phyloP scores from a whole-genome alignment of 2,329 filamentous ascomycete genomes.

The Dothideomycetes sp. region DNA sequence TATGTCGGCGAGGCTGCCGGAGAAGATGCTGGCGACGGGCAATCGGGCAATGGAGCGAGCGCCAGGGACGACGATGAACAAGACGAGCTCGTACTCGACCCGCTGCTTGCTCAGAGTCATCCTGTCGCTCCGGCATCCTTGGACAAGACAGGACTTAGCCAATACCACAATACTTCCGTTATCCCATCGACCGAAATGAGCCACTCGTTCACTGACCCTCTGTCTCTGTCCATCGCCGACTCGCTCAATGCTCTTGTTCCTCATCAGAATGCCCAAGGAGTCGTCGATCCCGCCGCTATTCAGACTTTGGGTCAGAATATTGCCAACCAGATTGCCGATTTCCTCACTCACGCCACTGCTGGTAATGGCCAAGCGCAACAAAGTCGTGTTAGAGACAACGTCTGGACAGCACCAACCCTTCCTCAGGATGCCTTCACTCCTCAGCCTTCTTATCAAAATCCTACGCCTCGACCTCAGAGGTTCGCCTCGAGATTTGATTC shows the following conservation, averaged over 20 bases:
- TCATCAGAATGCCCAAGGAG: constrained; percentile 5
- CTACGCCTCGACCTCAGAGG: neutral
- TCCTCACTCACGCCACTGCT: constrained; percentile 17
- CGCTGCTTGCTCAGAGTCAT: constrained; percentile 7
- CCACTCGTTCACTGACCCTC: neutral
- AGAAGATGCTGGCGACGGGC: constrained; percentile 7
- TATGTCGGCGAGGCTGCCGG: constrained; percentile 6
- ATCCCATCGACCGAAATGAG: constrained; percentile 8
- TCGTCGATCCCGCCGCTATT: constrained; percentile 21
- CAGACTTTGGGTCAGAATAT: constrained; percentile 27
- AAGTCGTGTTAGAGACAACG: neutral
- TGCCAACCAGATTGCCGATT: constrained; percentile 26
- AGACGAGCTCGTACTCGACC: constrained; percentile 3
- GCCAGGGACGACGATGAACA: constrained; percentile 14
- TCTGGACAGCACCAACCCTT: constrained; percentile 8
- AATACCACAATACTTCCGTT: constrained; percentile 4
- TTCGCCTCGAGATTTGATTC: constrained; percentile 13
- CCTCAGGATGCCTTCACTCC: constrained; percentile 8
- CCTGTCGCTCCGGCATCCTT: no score
- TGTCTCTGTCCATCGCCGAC: constrained; percentile 6
- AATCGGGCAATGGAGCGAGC: constrained; percentile 14
- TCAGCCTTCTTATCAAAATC: neutral
- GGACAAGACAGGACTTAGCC: no score
- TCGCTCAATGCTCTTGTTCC: constrained; percentile 13
- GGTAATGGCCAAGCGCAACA: constrained; percentile 10